phyloP scores from a whole-genome alignment of 306 rosid genomes.

The Myrica gale region DNA sequence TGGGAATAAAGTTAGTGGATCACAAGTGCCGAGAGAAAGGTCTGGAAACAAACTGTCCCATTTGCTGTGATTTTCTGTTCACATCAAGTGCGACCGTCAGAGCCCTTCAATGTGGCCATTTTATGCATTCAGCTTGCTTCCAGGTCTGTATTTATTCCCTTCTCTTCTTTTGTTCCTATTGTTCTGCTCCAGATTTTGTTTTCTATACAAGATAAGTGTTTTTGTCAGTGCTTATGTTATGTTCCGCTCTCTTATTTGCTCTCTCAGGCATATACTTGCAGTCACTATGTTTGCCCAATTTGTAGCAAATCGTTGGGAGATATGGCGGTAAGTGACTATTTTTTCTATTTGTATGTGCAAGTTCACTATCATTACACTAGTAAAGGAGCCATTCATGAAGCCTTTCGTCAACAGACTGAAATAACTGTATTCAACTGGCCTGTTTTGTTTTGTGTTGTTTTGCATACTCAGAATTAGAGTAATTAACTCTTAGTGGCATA shows the following conservation, averaged over 20 bases:
- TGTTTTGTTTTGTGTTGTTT: neutral
- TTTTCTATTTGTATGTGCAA: neutral
- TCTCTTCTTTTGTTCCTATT: constrained; percentile 6
- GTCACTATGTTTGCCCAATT: constrained; percentile 36
- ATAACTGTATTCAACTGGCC: neutral
- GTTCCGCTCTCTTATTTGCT: neutral
- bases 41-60: constrained; percentile 70
- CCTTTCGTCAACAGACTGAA: neutral
- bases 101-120: constrained; percentile 76
- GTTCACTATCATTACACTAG: neutral
- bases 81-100: constrained; percentile 70
- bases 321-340: constrained; percentile 30
- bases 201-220: neutral
- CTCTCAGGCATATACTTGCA: constrained; percentile 34
- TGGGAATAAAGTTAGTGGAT: constrained; percentile 55
- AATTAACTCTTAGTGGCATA: neutral
- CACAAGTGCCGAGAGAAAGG: constrained; percentile 70
- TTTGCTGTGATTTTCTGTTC: constrained; percentile 71
- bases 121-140: constrained; percentile 83
- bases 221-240: neutral
- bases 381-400: neutral
- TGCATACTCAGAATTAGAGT: neutral
- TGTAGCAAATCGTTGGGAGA: constrained; percentile 38
- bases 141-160: constrained; percentile 44
- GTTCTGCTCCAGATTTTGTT: constrained; percentile 1